A percentile compares a stretch with the other conserved stretches of the same genome.
Evolutionary conservation across 768 basidiomycete species (phyloP).

Genomic region (Mycena maculata): DNA sequence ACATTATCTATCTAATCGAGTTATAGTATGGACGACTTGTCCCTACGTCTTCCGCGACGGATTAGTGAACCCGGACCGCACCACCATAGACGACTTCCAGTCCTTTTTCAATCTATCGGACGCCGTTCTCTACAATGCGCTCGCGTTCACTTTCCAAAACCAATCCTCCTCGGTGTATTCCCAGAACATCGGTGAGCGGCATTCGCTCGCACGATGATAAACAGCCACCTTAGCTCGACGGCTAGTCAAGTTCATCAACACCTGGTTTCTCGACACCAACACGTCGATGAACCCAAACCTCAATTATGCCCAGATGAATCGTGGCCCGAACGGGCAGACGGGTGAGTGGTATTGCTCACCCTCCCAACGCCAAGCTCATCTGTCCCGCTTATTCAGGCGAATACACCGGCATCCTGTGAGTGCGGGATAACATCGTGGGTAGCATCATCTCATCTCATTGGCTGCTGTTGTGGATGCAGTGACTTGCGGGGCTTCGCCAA

Average conservation of each 20-base stretch:
- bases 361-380: background rate
- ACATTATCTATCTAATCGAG: background rate
- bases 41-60: conserved; percentile 70
- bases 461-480: conserved; percentile 40
- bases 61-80: conserved; percentile 71
- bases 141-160: conserved; percentile 46
- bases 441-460: background rate
- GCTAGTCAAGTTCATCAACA: conserved; percentile 57
- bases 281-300: conserved; percentile 77
- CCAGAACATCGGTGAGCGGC: conserved; percentile 49
- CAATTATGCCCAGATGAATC: conserved; percentile 65
- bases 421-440: background rate
- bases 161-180: conserved; percentile 54
- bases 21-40: conserved; percentile 68
- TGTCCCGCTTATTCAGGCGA: conserved; percentile 2
- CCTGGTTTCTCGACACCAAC: conserved; percentile 67
- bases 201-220: background rate
- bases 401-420: conserved; percentile 66
- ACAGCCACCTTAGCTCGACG: background rate
- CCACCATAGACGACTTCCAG: conserved; percentile 65
- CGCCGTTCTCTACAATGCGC: conserved; percentile 37
- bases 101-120: conserved; percentile 68
- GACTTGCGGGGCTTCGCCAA: conserved; percentile 72
- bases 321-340: conserved; percentile 51
- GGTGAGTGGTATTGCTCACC: conserved; percentile 46